Evolutionary conservation across 2,329 filamentous ascomycete genomes (phyloP).

Genomic region (Sclerotinia subarctica): DNA sequence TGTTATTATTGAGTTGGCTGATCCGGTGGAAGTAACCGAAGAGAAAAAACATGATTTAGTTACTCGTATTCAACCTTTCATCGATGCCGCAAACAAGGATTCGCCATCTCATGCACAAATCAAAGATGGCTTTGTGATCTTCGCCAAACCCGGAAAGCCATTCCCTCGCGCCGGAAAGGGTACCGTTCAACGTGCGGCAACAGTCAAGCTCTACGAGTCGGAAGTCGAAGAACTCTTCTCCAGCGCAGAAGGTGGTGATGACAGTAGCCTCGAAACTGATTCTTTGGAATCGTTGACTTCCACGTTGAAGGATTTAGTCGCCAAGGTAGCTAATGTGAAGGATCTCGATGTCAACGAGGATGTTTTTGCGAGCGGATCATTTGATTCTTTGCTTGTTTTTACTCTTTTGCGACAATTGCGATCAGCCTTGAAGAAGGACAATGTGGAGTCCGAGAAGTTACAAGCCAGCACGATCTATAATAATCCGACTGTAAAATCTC

Average conservation of each 20-base stretch:
- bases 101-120: conserved; percentile 18
- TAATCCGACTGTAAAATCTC: conserved; percentile 12
- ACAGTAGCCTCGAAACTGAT: neutral
- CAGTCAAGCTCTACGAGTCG: conserved; percentile 15
- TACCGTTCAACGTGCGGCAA: conserved; percentile 20
- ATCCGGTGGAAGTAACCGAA: neutral
- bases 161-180: conserved; percentile 23
- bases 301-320: conserved; percentile 5
- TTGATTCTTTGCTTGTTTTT: conserved; percentile 19
- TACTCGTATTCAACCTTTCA: conserved; percentile 29
- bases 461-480: conserved; percentile 20
- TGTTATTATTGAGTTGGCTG: conserved; percentile 22
- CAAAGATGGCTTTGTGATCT: conserved; percentile 3
- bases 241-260: neutral
- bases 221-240: conserved; percentile 24
- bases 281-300: conserved; percentile 4
- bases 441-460: conserved; percentile 2
- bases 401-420: conserved; percentile 19
- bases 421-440: conserved; percentile 12
- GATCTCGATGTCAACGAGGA: conserved; percentile 7
- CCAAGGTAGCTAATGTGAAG: conserved; percentile 5
- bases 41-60: conserved; percentile 7
- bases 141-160: conserved; percentile 19
- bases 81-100: conserved; percentile 20
- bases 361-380: conserved; percentile 17